Base-by-base conservation (phyloP, 352 stramenopile species). In the Pythium brassicae region DNA sequence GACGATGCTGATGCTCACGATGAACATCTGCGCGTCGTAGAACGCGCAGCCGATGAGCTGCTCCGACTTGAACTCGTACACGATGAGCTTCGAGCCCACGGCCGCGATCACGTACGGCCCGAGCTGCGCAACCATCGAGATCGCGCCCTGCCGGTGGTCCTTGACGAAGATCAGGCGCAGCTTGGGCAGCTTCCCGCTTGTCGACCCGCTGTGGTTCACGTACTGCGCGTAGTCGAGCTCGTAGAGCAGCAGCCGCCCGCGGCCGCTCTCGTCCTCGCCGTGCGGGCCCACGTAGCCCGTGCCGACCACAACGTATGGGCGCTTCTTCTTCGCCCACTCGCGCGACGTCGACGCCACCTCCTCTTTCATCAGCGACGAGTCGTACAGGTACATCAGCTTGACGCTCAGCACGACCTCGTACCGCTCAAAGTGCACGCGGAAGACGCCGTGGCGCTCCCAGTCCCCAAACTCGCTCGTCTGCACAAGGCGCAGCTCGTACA, bases 211-310 rank as follows among this genome's bases (percentile, higher is more conserved):
- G 62, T 89, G 65, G 15, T 88, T 89, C 32, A 89, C 83, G 49
- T 95, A 95, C 67, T 95, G 85, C 4, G 85, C 85, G 55, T 95
- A 95, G 51, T 95, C 85, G 12, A 95, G 61, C 69, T 95, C 84
- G 64, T 95, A 96, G 0, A 96, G 68, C 22, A 96, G 54, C 20
- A 96, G 59, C 0, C 87, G 77, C 4, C 87, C 87, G 23, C 86
- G 85, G 0, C 86, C 87, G 59, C 84, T 92, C 57, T 93, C 83
- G 42, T 96, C 87, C 69, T 96, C 87, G 17, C 86, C 87, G 26
- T 94, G 79, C 0, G 86, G 86, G 10, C 81, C 79, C 2, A 95
- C 79, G 61, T 83, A 94, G 4, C 87, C 85, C 2, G 85, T 95
- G 23, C 85, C 85, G 34, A 95, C 72, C 5, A 94, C 79, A 0